These are phyloP conservation scores for Melastoma malabathricum DNA, from an alignment of 345 rosid genomes.

Conservation along the genomic window DNA sequence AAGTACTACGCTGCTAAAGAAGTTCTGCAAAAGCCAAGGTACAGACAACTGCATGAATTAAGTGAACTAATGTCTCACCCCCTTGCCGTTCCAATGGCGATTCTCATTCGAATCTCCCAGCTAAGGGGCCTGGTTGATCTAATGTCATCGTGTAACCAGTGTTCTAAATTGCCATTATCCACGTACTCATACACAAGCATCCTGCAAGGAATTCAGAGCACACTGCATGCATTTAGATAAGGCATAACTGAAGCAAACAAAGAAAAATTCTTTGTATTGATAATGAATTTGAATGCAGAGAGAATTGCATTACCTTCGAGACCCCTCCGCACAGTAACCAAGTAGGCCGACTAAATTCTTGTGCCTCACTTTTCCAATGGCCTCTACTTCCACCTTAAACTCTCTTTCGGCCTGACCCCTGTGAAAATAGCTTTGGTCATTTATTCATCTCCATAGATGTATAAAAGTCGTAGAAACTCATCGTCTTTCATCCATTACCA, in stretches of 20 bases:
- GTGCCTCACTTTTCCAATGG: slow-evolving; percentile 94
- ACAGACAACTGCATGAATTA: too few species aligned
- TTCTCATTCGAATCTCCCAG: slow-evolving; percentile 89
- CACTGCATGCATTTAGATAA: not conserved
- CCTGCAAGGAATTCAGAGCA: slow-evolving; percentile 21
- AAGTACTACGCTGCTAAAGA: too few species aligned
- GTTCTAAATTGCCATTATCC: slow-evolving; percentile 91
- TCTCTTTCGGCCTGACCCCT: slow-evolving; percentile 99
- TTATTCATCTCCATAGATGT: not conserved
- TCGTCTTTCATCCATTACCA: too few species aligned
- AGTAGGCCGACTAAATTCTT: slow-evolving; percentile 89
- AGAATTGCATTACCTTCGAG: slow-evolving; percentile 39
- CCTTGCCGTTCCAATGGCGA: slow-evolving; percentile 89
- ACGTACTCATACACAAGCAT: slow-evolving; percentile 91
- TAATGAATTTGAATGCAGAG: too few species aligned
- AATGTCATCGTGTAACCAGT: slow-evolving; percentile 90
- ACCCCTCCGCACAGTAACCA: slow-evolving; percentile 84
- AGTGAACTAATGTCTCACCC: slow-evolving; percentile 27
- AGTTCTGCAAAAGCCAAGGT: too few species aligned
- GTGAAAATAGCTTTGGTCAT: slow-evolving; percentile 1
- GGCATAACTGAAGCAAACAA: too few species aligned
- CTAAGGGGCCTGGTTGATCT: slow-evolving; percentile 77
- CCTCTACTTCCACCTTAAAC: slow-evolving; percentile 93
- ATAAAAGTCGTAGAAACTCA: too few species aligned
- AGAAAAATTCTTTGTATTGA: too few species aligned